Evolutionary conservation across 306 rosid genomes (phyloP), one percentile per base, ranked within the genome.

Genomic region (Alnus rubra): DNA sequence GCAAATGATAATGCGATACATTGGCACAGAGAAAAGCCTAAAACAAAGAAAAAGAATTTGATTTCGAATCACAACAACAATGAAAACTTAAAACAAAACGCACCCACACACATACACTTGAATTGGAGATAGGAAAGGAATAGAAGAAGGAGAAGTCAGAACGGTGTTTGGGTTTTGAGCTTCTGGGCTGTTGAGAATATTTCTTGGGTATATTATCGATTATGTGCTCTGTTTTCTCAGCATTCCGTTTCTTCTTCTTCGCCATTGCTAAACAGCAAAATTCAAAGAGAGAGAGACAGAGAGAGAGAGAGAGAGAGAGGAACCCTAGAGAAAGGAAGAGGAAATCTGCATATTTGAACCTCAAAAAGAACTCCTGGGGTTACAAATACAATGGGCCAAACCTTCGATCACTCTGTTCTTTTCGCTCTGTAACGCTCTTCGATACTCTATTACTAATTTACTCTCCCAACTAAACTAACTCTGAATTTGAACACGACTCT

Each of bases 121-220:
- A 76, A 72, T 70, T 72, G 72, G 77, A 48, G 42, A 62, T 42
- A 33, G 70, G 68, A 82, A 39, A 71, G 9, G 70, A 74, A 69
- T 47, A 56, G 59, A 81, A 82, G 47, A 82, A 87, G 78, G 90
- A 87, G 82, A 87, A 87, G 76, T 84, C 86, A 69, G 84, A 82
- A 80, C 90, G 90, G 82, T 84, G 88, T 82, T 79, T 91, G 28
- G 96, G 93, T 48, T 83, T 89, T 33, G 93, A 86, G 82, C 93
- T 91, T 83, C 96, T 82, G 3, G 87, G 96, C 58, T 91, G 89
- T 69, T 86, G 92, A 84, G 90, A 87, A 75, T 80, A 85, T 10
- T 82, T 84, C 0, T 87, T 19, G 28, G 65, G 80, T 49, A 91
- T 35, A 35, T 74, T 67, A 74, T 87, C 91, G 58, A 83, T 54